A percentile compares a stretch with the other conserved stretches of the same genome.
Evolutionary conservation across 2,329 filamentous ascomycete genomes (phyloP).

Genomic region (Diplodia scrobiculata): DNA sequence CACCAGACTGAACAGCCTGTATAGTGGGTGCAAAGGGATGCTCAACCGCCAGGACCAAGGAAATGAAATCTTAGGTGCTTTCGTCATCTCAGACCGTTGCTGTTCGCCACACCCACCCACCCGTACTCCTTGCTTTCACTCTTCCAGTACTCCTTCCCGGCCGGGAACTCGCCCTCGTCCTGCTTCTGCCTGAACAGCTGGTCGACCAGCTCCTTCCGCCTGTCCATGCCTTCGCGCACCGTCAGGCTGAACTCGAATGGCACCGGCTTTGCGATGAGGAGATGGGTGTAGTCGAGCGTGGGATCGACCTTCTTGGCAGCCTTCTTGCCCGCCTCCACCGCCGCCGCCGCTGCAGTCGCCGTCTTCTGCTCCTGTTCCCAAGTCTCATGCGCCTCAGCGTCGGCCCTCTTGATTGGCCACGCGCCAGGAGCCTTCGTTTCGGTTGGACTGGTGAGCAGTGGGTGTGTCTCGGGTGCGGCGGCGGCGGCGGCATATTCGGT

Average conservation of each 20-base stretch:
- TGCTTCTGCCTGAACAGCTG: slow-evolving; percentile 43
- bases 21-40: neutral
- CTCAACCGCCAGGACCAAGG: neutral
- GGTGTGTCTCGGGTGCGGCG: neutral
- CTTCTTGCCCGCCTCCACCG: slow-evolving; percentile 27
- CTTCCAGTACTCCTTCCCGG: slow-evolving; percentile 46
- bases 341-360: neutral
- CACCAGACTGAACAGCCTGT: neutral
- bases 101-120: slow-evolving; percentile 20
- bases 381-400: neutral
- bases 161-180: slow-evolving; percentile 45
- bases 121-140: slow-evolving; percentile 17
- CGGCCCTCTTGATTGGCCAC: neutral
- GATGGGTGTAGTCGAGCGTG: slow-evolving; percentile 49
- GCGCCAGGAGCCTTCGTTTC: slow-evolving; percentile 13
- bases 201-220: slow-evolving; percentile 40
- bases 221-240: slow-evolving; percentile 38
- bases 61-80: neutral
- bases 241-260: slow-evolving; percentile 49
- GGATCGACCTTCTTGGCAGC: slow-evolving; percentile 41
- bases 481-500: slow-evolving; percentile 16
- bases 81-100: neutral
- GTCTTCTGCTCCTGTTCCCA: slow-evolving; percentile 23
- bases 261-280: slow-evolving; percentile 52
- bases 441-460: neutral